Conservation (phyloP, 169 alveolate species). For the Plasmodium ovale region DNA sequence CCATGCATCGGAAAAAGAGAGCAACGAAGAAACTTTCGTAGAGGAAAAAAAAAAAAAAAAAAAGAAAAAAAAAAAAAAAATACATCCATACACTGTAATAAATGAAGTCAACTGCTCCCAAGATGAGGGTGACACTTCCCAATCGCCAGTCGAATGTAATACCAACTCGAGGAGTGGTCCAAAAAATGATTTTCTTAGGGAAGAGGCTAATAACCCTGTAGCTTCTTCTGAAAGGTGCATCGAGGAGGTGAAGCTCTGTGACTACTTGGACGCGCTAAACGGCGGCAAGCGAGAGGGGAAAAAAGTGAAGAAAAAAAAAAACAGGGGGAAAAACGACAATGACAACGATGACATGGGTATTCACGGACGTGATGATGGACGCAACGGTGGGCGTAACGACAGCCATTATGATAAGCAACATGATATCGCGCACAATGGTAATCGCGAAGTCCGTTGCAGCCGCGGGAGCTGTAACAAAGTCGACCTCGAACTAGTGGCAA, state of each 20-base stretch:
- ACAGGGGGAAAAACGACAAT: not conserved
- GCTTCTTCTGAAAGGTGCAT: too few species aligned
- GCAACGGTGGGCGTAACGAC: too few species aligned
- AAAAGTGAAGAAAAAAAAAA: conserved; percentile 3
- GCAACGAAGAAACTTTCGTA: not conserved
- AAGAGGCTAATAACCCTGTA: not conserved
- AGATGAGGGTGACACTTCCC: not conserved
- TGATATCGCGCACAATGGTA: too few species aligned
- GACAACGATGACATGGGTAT: not conserved
- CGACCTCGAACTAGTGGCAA: too few species aligned
- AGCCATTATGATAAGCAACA: too few species aligned
- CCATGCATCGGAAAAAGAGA: conserved; percentile 4
- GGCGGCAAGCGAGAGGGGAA: not conserved
- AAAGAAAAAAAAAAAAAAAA: conserved; percentile 48
- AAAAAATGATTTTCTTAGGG: not conserved
- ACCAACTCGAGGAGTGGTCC: not conserved
- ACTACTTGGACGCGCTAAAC: too few species aligned
- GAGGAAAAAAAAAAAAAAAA: conserved; percentile 11
- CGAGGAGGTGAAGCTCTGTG: too few species aligned
- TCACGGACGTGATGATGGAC: too few species aligned
- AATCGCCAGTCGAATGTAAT: not conserved
- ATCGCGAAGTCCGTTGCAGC: too few species aligned
- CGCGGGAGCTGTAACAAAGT: too few species aligned
- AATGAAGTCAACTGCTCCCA: conserved; percentile 1
- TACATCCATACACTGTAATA: conserved; percentile 5